Conservation (phyloP, 2,329 filamentous ascomycete genomes). For the Paecilomyces variotii region DNA sequence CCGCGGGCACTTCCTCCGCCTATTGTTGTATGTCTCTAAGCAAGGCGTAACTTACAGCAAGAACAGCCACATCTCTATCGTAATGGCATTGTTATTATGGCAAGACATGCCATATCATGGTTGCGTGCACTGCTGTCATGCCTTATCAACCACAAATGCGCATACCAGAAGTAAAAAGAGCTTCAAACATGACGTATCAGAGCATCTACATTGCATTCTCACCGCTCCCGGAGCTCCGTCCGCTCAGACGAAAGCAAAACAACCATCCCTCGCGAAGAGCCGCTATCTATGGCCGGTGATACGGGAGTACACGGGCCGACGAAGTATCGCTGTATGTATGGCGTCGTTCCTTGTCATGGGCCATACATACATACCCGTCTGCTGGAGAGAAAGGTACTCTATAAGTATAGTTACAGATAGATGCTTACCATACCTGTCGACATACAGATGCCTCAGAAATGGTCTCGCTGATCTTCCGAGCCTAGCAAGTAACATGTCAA, state of each 20-base stretch:
- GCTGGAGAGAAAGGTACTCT: neutral
- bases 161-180: neutral
- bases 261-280: neutral
- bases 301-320: neutral
- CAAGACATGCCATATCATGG: neutral
- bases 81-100: neutral
- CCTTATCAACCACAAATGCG: neutral
- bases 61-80: neutral
- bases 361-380: neutral
- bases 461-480: neutral
- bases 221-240: neutral
- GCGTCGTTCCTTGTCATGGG: neutral
- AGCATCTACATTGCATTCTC: neutral
- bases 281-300: neutral
- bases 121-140: neutral
- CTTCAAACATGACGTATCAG: neutral
- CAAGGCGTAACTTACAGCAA: neutral
- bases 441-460: neutral
- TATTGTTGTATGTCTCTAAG: neutral
- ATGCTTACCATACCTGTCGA: neutral
- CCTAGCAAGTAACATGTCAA: neutral
- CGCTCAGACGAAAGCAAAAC: neutral
- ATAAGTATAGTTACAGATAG: neutral
- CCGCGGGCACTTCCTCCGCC: neutral
- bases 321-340: neutral